A percentile compares a stretch with the other conserved stretches of the same genome.
These are phyloP conservation scores for Aspergillus versicolor DNA, from an alignment of 2,329 filamentous ascomycete species.

Conservation along the genomic window DNA sequence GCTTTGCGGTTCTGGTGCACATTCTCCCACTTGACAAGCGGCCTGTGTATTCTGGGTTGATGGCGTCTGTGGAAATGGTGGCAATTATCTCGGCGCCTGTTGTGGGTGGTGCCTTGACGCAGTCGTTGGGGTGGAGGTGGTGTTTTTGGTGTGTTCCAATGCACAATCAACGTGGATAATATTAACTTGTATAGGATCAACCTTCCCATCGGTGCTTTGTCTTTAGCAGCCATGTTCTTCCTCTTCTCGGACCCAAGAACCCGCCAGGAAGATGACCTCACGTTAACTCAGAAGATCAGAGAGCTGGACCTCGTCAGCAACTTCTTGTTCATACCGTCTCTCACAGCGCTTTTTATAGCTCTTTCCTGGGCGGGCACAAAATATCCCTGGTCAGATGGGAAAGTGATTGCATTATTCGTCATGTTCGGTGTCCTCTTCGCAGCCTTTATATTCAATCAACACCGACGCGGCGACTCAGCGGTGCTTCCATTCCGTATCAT, in stretches of 20 bases:
- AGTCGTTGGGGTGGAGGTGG: slow-evolving; percentile 36
- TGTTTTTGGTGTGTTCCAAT: slow-evolving; percentile 28
- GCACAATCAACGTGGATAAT: neutral
- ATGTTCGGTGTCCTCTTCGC: slow-evolving; percentile 30
- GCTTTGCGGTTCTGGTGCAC: neutral
- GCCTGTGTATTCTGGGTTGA: slow-evolving; percentile 12
- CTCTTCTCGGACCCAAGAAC: slow-evolving; percentile 21
- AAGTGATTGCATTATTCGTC: slow-evolving; percentile 34
- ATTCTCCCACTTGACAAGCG: neutral
- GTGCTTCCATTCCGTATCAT: slow-evolving; percentile 35
- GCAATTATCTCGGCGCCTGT: slow-evolving; percentile 29
- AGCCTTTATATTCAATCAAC: slow-evolving; percentile 33
- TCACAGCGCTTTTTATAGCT: slow-evolving; percentile 28
- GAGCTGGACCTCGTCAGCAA: slow-evolving; percentile 35
- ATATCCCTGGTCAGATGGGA: slow-evolving; percentile 34
- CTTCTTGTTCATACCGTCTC: slow-evolving; percentile 31
- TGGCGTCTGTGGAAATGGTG: slow-evolving; percentile 25
- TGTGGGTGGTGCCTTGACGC: slow-evolving; percentile 36
- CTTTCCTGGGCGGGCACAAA: slow-evolving; percentile 37
- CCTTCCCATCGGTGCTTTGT: slow-evolving; percentile 29
- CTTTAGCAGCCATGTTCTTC: slow-evolving; percentile 17
- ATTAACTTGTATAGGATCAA: slow-evolving; percentile 26
- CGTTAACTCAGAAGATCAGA: slow-evolving; percentile 24
- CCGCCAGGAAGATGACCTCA: slow-evolving; percentile 8
- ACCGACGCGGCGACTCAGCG: slow-evolving; percentile 29